These are phyloP conservation scores for Talaromyces sp. DNA, from an alignment of 2,329 filamentous ascomycete species.

Conservation along the genomic window DNA sequence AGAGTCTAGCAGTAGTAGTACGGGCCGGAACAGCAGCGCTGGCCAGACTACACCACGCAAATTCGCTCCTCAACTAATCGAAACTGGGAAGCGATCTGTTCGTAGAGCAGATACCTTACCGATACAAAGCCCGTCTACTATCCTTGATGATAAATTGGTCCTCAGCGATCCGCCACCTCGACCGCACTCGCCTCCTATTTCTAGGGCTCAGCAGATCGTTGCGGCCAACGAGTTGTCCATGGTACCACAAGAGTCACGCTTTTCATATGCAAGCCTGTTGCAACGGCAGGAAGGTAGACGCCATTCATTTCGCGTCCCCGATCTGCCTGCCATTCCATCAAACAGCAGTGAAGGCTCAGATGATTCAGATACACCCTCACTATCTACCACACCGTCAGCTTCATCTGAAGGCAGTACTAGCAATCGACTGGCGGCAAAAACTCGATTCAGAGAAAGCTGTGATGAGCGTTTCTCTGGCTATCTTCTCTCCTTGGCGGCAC, in stretches of 20 bases:
- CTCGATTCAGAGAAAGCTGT: constrained; percentile 54
- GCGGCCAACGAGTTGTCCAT: constrained; percentile 20
- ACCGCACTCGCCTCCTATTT: constrained; percentile 4
- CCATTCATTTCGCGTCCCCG: constrained; percentile 60
- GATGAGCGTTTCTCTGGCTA: constrained; percentile 75
- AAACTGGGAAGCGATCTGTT: constrained; percentile 70
- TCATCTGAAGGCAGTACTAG: constrained; percentile 30
- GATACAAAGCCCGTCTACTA: constrained; percentile 57
- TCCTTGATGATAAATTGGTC: constrained; percentile 64
- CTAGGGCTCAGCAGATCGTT: constrained; percentile 37
- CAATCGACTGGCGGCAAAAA: constrained; percentile 29
- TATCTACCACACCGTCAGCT: constrained; percentile 36
- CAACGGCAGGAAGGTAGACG: constrained; percentile 39
- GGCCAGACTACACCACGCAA: constrained; percentile 33
- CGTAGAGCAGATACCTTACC: constrained; percentile 58
- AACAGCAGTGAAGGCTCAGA: constrained; percentile 53
- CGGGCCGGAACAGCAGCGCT: constrained; percentile 32
- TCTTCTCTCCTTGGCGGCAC: constrained; percentile 73
- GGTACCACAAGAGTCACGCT: constrained; percentile 38
- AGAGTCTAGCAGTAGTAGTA: constrained; percentile 8
- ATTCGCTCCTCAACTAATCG: constrained; percentile 77
- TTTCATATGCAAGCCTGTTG: constrained; percentile 44
- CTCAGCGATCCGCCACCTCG: background rate
- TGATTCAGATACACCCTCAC: constrained; percentile 43
- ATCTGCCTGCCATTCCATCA: constrained; percentile 60